A percentile compares a stretch with the other conserved stretches of the same genome.
Evolutionary conservation across 1,284 basidiomycete genomes (phyloP).

Genomic region (Moesziomyces globuligerus): DNA sequence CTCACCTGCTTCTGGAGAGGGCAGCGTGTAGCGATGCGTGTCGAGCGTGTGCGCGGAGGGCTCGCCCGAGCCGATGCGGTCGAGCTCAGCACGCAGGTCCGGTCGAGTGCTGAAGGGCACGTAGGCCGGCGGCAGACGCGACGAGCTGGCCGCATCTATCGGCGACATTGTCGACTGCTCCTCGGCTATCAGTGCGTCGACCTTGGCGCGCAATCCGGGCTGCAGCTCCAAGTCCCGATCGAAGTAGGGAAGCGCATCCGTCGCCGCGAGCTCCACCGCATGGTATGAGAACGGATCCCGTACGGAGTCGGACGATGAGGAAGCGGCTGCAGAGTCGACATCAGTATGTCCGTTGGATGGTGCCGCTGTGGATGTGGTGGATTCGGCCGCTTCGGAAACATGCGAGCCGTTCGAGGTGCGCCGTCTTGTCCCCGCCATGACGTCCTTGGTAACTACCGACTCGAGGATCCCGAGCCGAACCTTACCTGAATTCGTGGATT

Average conservation of each 20-base stretch:
- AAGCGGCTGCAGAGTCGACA: neutral
- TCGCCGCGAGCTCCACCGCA: slow-evolving; percentile 27
- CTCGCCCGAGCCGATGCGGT: slow-evolving; percentile 68
- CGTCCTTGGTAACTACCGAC: too few relatives aligned
- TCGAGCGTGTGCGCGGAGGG: slow-evolving; percentile 76
- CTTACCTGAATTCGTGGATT: too few relatives aligned
- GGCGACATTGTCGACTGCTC: slow-evolving; percentile 72
- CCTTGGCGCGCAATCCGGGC: slow-evolving; percentile 77
- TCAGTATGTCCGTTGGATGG: neutral
- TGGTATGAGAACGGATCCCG: slow-evolving; percentile 24
- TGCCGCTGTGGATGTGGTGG: slow-evolving; percentile 4
- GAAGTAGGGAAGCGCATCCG: slow-evolving; percentile 89
- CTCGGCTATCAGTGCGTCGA: slow-evolving; percentile 77
- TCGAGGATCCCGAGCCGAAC: neutral
- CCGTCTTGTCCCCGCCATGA: slow-evolving; percentile 21
- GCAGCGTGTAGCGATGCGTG: slow-evolving; percentile 80
- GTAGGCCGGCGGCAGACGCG: slow-evolving; percentile 78
- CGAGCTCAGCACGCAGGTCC: slow-evolving; percentile 51
- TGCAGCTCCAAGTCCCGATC: slow-evolving; percentile 88
- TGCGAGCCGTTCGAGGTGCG: slow-evolving; percentile 26
- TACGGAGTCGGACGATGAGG: neutral
- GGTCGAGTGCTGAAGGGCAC: slow-evolving; percentile 70
- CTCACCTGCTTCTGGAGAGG: slow-evolving; percentile 75
- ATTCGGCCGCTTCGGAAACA: slow-evolving; percentile 15
- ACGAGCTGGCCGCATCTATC: slow-evolving; percentile 70